Evolutionary conservation across 2,329 filamentous ascomycete species (phyloP).

Genomic region (Pseudogymnoascus sp.): DNA sequence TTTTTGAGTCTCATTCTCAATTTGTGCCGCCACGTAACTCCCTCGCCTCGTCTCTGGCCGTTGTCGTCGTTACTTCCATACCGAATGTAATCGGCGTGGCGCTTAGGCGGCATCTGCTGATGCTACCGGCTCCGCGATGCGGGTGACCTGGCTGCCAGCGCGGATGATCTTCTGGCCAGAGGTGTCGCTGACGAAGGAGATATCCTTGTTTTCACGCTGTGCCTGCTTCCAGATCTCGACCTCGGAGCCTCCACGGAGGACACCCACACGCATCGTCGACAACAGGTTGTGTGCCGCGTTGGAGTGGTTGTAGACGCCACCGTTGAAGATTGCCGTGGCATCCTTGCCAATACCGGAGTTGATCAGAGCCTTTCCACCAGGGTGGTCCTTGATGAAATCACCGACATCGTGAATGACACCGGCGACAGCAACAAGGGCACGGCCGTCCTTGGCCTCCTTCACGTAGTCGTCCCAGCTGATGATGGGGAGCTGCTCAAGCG

Average conservation of each 20-base stretch:
- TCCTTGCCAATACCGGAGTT: slow-evolving; percentile 77
- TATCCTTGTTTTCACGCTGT: slow-evolving; percentile 76
- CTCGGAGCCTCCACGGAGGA: slow-evolving; percentile 78
- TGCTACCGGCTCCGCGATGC: slow-evolving; percentile 69
- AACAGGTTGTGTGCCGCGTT: slow-evolving; percentile 86
- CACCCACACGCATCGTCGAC: slow-evolving; percentile 80
- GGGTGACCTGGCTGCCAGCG: slow-evolving; percentile 79
- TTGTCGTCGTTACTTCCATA: neutral
- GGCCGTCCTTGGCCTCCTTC: slow-evolving; percentile 68
- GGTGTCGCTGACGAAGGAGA: slow-evolving; percentile 72
- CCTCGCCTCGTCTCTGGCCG: slow-evolving; percentile 1
- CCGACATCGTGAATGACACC: slow-evolving; percentile 81
- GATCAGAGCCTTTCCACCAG: slow-evolving; percentile 85
- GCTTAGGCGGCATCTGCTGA: slow-evolving; percentile 73
- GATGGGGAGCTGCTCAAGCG: slow-evolving; percentile 77
- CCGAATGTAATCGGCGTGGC: neutral
- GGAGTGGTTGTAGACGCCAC: slow-evolving; percentile 82
- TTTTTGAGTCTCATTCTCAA: neutral
- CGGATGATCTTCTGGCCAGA: slow-evolving; percentile 76
- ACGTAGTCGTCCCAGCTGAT: slow-evolving; percentile 84
- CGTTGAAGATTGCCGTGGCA: slow-evolving; percentile 85
- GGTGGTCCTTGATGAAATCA: slow-evolving; percentile 81
- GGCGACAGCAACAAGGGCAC: slow-evolving; percentile 68
- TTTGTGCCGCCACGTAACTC: slow-evolving; percentile 1
- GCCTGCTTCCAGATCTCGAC: slow-evolving; percentile 91